Evolutionary conservation across 2,329 filamentous ascomycete species (phyloP), one percentile per base, ranked within the genome.

Genomic region (Fusarium hostae): DNA sequence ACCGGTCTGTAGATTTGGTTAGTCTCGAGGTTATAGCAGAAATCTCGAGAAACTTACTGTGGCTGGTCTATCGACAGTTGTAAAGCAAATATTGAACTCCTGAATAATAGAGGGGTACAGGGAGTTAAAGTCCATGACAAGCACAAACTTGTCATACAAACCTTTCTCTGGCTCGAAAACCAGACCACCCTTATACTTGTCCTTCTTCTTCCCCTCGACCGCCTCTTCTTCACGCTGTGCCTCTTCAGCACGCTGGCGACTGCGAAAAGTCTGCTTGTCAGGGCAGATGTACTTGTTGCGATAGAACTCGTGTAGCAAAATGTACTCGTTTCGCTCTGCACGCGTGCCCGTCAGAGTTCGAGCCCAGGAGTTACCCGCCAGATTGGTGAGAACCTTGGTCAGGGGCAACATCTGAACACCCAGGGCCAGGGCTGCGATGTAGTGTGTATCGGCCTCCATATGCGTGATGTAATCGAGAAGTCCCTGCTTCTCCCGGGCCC

Each of bases 121-220:
- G 76, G 95, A 98, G 87, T 99, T 99, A 86, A 99, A 99, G 86
- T 99, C 96, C 97, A 99, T 99, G 81, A 99, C 97, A 61, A 99
- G 88, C 59, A 99, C 93, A 81, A 97, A 98, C 83, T 97, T 97
- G 87, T 99, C 96, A 79, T 99, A 99, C 8, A 99, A 88, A 22
- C 97, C 96, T 81, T 95, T 98, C 80, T 98, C 95, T 8, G 96
- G 96, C 81, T 99, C 96, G 76, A 99, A 98, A 63, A 99, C 96
- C 35, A 99, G 90, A 86, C 97, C 96, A 79, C 96, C 96, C 85
- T 99, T 98, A 86, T 92, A 99, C 82, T 98, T 99, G 84, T 99
- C 97, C 82, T 98, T 99, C 86, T 98, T 99, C 84, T 98, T 99
- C 66, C 88, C 89, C 70, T 94, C 93, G 12, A 86, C 89, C 18